Percentiles rank a stretch among this genome's conserved stretches.
Evolutionary conservation across 495 filamentous ascomycete genomes (phyloP).

Genomic region (Talaromyces thailandensis): DNA sequence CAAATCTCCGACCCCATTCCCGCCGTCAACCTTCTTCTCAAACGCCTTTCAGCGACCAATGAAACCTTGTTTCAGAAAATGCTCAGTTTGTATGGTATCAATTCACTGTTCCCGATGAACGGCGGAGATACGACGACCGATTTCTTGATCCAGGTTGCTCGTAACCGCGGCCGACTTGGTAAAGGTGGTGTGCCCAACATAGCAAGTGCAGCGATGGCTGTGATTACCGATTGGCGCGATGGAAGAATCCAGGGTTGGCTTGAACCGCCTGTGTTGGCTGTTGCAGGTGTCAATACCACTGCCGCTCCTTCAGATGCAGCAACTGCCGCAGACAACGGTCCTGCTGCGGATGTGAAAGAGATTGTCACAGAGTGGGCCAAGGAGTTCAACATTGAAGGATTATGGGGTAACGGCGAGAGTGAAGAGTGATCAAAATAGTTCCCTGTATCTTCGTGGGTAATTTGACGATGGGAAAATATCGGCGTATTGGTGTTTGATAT

Average conservation of each 20-base stretch:
- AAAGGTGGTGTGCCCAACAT: constrained; percentile 88
- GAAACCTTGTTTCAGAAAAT: constrained; percentile 66
- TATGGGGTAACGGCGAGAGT: constrained; percentile 65
- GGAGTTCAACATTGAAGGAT: constrained; percentile 90
- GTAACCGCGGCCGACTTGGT: constrained; percentile 83
- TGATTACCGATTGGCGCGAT: constrained; percentile 92
- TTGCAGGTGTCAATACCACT: constrained; percentile 22
- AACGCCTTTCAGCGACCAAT: constrained; percentile 57
- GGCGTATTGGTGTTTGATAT: constrained; percentile 1
- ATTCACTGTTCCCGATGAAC: constrained; percentile 56
- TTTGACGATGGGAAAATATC: neutral
- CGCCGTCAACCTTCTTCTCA: constrained; percentile 72
- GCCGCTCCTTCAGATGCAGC: constrained; percentile 22
- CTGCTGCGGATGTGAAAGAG: constrained; percentile 59
- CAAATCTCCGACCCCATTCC: constrained; percentile 87
- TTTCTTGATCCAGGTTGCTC: constrained; percentile 87
- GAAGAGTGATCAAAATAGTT: constrained; percentile 31
- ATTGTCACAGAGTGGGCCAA: constrained; percentile 90
- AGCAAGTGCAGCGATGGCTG: constrained; percentile 76
- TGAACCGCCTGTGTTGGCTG: constrained; percentile 56
- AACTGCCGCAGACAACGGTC: constrained; percentile 17
- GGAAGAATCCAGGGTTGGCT: constrained; percentile 92
- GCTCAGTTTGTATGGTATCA: constrained; percentile 71
- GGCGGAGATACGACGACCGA: constrained; percentile 74
- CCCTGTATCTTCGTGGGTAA: neutral